Conservation (phyloP, 192 early-diverging fungal species). For the Coemansia javaensis region DNA sequence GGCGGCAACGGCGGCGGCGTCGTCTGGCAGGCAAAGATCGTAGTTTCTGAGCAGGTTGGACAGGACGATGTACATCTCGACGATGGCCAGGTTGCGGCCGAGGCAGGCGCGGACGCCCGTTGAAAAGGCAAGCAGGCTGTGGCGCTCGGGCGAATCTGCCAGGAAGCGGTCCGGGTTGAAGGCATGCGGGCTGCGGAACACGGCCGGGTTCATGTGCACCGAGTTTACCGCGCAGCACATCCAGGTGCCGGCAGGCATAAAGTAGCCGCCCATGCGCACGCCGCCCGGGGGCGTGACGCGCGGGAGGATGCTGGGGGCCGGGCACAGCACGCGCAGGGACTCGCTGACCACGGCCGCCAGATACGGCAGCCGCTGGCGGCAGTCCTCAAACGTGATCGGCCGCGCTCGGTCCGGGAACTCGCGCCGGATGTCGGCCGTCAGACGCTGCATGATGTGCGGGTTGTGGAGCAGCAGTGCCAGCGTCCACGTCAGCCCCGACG, state of each 20-base stretch:
- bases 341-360: slow-evolving; percentile 44
- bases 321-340: slow-evolving; percentile 37
- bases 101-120: slow-evolving; percentile 52
- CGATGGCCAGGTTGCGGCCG: slow-evolving; percentile 48
- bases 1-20: neutral
- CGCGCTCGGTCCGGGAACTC: slow-evolving; percentile 9
- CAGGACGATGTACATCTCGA: slow-evolving; percentile 50
- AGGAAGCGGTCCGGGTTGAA: slow-evolving; percentile 51
- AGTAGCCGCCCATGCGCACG: slow-evolving; percentile 26
- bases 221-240: slow-evolving; percentile 28
- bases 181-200: slow-evolving; percentile 3
- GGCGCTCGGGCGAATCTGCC: neutral
- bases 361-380: slow-evolving; percentile 28
- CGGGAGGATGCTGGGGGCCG: slow-evolving; percentile 35
- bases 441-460: slow-evolving; percentile 17
- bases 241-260: slow-evolving; percentile 44
- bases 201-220: slow-evolving; percentile 28
- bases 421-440: slow-evolving; percentile 24
- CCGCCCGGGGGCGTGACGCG: slow-evolving; percentile 31
- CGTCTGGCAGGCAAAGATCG: slow-evolving; percentile 7
- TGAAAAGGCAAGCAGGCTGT: slow-evolving; percentile 46
- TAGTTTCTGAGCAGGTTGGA: slow-evolving; percentile 38
- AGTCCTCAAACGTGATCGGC: slow-evolving; percentile 14
- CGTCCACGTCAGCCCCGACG: slow-evolving; percentile 42
- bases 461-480: slow-evolving; percentile 34